Evolutionary conservation across 495 filamentous ascomycete genomes (phyloP).

Genomic region (Penicillium subrubescens): DNA sequence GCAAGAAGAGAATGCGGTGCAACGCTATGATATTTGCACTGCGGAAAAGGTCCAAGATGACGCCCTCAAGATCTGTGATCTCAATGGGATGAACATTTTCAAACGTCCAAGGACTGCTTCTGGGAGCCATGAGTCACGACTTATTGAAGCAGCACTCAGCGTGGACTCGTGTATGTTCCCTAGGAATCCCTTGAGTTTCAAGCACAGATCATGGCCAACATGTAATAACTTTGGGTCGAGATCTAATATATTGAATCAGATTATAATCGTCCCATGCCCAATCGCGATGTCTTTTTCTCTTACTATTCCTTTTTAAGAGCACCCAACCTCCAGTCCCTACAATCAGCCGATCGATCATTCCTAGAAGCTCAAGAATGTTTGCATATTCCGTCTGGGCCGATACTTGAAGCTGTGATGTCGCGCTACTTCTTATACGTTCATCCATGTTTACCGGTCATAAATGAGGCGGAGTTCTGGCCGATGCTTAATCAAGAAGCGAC

Average conservation of each 20-base stretch:
- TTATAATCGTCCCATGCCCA: neutral
- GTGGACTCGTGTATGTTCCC: neutral
- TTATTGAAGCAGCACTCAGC: neutral
- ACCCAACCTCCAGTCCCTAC: neutral
- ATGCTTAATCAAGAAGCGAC: neutral
- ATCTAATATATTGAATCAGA: neutral
- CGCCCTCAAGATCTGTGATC: neutral
- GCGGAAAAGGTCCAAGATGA: neutral
- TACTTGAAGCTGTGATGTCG: neutral
- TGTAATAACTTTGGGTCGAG: neutral
- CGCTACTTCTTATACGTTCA: slow-evolving; percentile 3
- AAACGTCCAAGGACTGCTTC: neutral
- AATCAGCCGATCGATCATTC: neutral
- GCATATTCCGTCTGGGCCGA: neutral
- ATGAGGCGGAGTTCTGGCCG: slow-evolving; percentile 1
- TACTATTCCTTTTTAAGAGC: neutral
- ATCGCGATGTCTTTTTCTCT: neutral
- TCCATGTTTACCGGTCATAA: slow-evolving; percentile 3
- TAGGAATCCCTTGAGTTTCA: neutral
- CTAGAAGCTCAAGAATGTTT: slow-evolving; percentile 1
- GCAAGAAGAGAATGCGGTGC: neutral
- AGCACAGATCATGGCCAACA: neutral
- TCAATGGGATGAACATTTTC: slow-evolving; percentile 1
- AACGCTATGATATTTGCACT: neutral
- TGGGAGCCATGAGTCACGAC: neutral